Evolutionary conservation across 2,329 filamentous ascomycete genomes (phyloP).

Genomic region (Colletotrichum sidae): DNA sequence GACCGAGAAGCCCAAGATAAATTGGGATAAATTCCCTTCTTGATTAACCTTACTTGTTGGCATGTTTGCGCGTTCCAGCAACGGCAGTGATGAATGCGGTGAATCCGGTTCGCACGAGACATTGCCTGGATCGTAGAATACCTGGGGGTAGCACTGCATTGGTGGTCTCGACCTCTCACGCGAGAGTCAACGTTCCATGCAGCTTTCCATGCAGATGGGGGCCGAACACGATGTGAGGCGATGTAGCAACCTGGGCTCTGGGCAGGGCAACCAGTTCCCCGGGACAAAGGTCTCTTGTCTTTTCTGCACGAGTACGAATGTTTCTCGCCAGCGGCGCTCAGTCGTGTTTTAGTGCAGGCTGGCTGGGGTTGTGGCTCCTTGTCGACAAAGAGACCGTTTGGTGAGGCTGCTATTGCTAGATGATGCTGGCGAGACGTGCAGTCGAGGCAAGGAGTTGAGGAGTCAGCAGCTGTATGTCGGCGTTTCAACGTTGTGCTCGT

Average conservation of each 20-base stretch:
- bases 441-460: neutral
- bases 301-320: neutral
- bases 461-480: too few species aligned
- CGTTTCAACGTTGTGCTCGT: neutral
- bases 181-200: conserved; percentile 19
- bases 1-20: conserved; percentile 1
- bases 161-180: neutral
- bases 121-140: neutral
- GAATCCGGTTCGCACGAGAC: neutral
- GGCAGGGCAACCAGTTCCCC: conserved; percentile 17
- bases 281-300: conserved; percentile 10
- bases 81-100: too few species aligned
- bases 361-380: too few species aligned
- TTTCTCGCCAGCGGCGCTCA: conserved; percentile 13
- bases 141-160: neutral
- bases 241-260: neutral
- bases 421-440: neutral
- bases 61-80: conserved; percentile 1
- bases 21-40: conserved; percentile 13
- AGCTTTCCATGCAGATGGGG: conserved; percentile 5
- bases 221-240: neutral
- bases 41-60: neutral
- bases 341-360: too few species aligned
- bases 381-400: neutral
- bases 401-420: conserved; percentile 6